Percentiles rank a stretch among this genome's conserved stretches.
Evolutionary conservation across 306 rosid species (phyloP).

Genomic region (Coriaria nepalensis): DNA sequence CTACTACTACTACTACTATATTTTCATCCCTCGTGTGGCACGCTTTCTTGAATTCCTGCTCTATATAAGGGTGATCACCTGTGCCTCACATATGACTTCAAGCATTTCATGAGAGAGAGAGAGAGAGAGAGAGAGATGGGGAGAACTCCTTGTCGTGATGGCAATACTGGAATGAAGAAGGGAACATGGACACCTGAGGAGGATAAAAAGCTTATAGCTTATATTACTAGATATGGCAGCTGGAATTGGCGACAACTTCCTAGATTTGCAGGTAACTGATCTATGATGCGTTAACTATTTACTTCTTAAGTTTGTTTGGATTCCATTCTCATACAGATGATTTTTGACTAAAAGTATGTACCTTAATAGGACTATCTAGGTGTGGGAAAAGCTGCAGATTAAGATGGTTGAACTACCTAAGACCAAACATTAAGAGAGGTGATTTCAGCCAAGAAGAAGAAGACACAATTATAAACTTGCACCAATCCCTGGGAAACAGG

Average conservation of each 20-base stretch:
- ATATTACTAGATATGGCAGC: slow-evolving; percentile 60
- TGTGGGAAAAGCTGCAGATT: slow-evolving; percentile 40
- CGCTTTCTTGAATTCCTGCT: too few relatives aligned
- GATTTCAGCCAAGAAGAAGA: slow-evolving; percentile 23
- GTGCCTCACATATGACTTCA: too few relatives aligned
- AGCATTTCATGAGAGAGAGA: background rate
- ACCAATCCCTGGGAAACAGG: slow-evolving; percentile 19
- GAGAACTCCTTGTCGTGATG: slow-evolving; percentile 48
- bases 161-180: slow-evolving; percentile 49
- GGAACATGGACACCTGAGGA: slow-evolving; percentile 83
- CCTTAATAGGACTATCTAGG: slow-evolving; percentile 20
- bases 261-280: slow-evolving; percentile 57
- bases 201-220: slow-evolving; percentile 57
- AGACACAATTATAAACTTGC: slow-evolving; percentile 19
- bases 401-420: slow-evolving; percentile 30
- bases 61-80: background rate
- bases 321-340: too few relatives aligned
- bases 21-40: too few relatives aligned
- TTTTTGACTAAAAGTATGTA: too few relatives aligned
- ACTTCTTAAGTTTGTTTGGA: too few relatives aligned
- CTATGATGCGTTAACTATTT: background rate
- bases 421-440: slow-evolving; percentile 30
- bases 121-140: slow-evolving; percentile 26
- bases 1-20: too few relatives aligned
- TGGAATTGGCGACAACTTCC: slow-evolving; percentile 98